Evolutionary conservation across 2,329 filamentous ascomycete genomes (phyloP).

Genomic region (Gaeumannomyces tritici): DNA sequence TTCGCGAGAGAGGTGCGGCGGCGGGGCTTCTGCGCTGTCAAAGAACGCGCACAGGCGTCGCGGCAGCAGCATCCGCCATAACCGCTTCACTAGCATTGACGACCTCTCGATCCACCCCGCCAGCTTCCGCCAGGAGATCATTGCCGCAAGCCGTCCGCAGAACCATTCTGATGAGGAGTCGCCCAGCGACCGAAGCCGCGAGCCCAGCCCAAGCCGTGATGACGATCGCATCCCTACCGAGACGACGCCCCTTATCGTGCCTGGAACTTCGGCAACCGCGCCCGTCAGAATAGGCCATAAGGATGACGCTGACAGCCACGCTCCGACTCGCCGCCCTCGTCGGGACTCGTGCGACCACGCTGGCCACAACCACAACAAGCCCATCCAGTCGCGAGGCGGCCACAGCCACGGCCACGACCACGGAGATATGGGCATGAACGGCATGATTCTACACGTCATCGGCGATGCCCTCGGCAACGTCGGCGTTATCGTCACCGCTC

Average conservation of each 20-base stretch:
- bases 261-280: conserved; percentile 15
- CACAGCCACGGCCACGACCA: conserved; percentile 59
- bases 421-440: conserved; percentile 90
- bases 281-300: neutral
- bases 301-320: neutral
- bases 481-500: conserved; percentile 72
- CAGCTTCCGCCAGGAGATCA: conserved; percentile 86
- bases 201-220: neutral
- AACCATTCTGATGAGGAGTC: conserved; percentile 36
- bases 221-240: conserved; percentile 15
- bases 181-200: conserved; percentile 19
- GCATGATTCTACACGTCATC: conserved; percentile 66
- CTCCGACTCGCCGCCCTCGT: conserved; percentile 19
- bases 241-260: conserved; percentile 25
- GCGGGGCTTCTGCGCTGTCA: conserved; percentile 15
- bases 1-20: conserved; percentile 9
- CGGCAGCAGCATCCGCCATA: conserved; percentile 39
- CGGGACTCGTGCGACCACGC: conserved; percentile 51
- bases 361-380: conserved; percentile 67
- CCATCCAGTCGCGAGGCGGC: conserved; percentile 61
- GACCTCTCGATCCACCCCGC: conserved; percentile 82
- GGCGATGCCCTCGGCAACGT: conserved; percentile 82
- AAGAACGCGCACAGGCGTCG: conserved; percentile 34
- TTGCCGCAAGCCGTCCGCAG: conserved; percentile 64
- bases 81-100: conserved; percentile 54